Evolutionary conservation across 192 early-diverging fungal genomes (phyloP).

Genomic region (Dissophora ornata): DNA sequence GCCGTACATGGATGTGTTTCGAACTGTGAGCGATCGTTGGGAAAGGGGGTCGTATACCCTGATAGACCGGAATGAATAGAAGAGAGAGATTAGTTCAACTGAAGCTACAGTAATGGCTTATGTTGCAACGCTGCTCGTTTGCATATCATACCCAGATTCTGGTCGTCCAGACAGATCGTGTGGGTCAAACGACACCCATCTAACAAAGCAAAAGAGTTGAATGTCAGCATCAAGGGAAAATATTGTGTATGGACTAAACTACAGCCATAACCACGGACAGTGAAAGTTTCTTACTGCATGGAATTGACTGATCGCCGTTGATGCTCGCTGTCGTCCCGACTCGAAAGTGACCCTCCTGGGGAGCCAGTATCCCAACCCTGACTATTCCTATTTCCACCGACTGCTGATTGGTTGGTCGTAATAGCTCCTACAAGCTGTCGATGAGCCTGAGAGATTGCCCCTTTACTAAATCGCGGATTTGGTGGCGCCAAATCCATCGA

Average conservation of each 20-base stretch:
- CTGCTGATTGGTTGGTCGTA: not conserved
- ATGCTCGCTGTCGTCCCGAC: constrained; percentile 24
- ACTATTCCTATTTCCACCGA: not conserved
- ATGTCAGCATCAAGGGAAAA: not conserved
- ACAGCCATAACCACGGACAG: not conserved
- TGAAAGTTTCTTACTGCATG: constrained; percentile 32
- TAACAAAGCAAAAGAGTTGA: not conserved
- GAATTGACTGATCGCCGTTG: constrained; percentile 50
- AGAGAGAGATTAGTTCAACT: not conserved
- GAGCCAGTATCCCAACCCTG: constrained; percentile 42
- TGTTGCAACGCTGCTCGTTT: too few species aligned
- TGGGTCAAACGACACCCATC: constrained; percentile 49
- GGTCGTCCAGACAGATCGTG: constrained; percentile 22
- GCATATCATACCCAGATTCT: constrained; percentile 43
- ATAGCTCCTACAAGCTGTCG: constrained; percentile 32
- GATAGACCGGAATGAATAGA: not conserved
- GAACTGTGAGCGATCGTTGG: constrained; percentile 28
- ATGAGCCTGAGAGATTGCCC: constrained; percentile 47
- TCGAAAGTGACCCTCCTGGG: constrained; percentile 40
- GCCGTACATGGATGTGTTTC: constrained; percentile 40
- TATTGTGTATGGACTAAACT: too few species aligned
- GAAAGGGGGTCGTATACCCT: constrained; percentile 24
- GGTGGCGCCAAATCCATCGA: constrained; percentile 43
- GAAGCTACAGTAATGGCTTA: not conserved
- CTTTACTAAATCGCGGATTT: constrained; percentile 45